phyloP scores from a whole-genome alignment of 2,329 filamentous ascomycete species.

The Phaeophleospora eucalypticola region DNA sequence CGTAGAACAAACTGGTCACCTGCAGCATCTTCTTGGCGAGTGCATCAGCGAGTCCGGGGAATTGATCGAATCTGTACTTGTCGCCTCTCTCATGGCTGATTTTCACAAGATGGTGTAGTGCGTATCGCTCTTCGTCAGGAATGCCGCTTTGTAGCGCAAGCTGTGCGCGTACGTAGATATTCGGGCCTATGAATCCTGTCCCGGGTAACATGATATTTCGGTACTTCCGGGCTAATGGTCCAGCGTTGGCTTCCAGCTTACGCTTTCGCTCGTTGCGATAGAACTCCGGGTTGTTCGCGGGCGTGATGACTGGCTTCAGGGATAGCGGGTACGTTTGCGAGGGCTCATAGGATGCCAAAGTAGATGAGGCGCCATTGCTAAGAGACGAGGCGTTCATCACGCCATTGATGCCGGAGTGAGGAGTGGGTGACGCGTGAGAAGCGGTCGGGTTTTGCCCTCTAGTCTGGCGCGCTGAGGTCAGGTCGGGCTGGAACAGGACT shows the following conservation, averaged over 20 bases:
- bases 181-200: constrained; percentile 65
- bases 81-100: constrained; percentile 93
- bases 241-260: constrained; percentile 34
- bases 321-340: constrained; percentile 58
- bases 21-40: constrained; percentile 80
- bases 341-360: constrained; percentile 68
- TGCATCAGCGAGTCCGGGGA: constrained; percentile 81
- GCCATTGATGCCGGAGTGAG: constrained; percentile 50
- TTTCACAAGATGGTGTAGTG: constrained; percentile 87
- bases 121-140: constrained; percentile 81
- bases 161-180: constrained; percentile 86
- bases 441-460: constrained; percentile 44
- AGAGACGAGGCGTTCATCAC: constrained; percentile 30
- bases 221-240: constrained; percentile 43
- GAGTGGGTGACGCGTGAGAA: constrained; percentile 39
- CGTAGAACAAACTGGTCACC: constrained; percentile 72
- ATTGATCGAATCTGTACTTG: constrained; percentile 92
- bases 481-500: constrained; percentile 80
- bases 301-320: constrained; percentile 70
- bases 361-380: constrained; percentile 37
- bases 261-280: constrained; percentile 59
- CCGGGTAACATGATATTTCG: constrained; percentile 59
- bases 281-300: constrained; percentile 66
- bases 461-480: constrained; percentile 59
- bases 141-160: constrained; percentile 78